Evolutionary conservation across 2,329 filamentous ascomycete species (phyloP).

Genomic region (Monilinia aucupariae): DNA sequence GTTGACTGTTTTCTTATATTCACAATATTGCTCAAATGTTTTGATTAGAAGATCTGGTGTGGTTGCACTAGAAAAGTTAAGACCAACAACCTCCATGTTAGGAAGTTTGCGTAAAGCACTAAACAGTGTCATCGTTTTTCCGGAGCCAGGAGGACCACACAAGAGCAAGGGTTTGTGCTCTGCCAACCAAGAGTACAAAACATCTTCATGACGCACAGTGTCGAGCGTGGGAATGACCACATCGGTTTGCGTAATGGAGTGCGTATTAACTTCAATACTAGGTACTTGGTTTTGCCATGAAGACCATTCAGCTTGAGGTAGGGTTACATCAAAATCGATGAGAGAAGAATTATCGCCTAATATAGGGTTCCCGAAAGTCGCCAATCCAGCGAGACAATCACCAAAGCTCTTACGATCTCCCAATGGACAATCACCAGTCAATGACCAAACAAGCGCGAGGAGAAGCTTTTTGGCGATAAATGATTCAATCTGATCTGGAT

Average conservation of each 20-base stretch:
- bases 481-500: slow-evolving; percentile 80
- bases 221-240: slow-evolving; percentile 97
- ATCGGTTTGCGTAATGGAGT: slow-evolving; percentile 96
- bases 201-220: slow-evolving; percentile 94
- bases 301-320: slow-evolving; percentile 84
- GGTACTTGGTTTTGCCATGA: slow-evolving; percentile 95
- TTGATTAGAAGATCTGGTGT: slow-evolving; percentile 97
- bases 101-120: slow-evolving; percentile 93
- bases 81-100: slow-evolving; percentile 97
- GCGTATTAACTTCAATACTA: slow-evolving; percentile 92
- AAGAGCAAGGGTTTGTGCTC: slow-evolving; percentile 96
- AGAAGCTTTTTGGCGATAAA: slow-evolving; percentile 93
- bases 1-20: slow-evolving; percentile 98
- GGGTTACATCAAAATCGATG: slow-evolving; percentile 88
- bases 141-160: slow-evolving; percentile 94
- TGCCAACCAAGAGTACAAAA: slow-evolving; percentile 98
- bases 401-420: slow-evolving; percentile 83
- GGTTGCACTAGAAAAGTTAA: slow-evolving; percentile 98
- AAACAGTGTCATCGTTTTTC: slow-evolving; percentile 99
- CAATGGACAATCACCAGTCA: slow-evolving; percentile 91
- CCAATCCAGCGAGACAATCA: slow-evolving; percentile 73
- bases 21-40: slow-evolving; percentile 98
- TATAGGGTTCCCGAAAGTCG: slow-evolving; percentile 78
- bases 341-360: slow-evolving; percentile 74
- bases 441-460: slow-evolving; percentile 87